Evolutionary conservation across 2,329 filamentous ascomycete genomes (phyloP).

Genomic region (Fusarium nematophilum): DNA sequence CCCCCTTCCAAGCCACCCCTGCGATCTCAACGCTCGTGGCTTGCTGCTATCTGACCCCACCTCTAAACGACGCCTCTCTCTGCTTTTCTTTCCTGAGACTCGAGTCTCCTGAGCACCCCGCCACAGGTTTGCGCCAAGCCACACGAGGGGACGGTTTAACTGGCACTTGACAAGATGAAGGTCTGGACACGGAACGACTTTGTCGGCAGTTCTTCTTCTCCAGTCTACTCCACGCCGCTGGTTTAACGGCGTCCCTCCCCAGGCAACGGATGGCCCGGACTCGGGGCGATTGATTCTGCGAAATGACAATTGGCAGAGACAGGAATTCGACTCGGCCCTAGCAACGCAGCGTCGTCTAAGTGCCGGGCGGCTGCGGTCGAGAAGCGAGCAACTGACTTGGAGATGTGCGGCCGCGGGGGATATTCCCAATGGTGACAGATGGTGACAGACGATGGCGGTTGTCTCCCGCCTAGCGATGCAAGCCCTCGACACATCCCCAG

Average conservation of each 20-base stretch:
- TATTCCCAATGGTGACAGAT: too few relatives aligned
- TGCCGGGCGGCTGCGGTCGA: too few relatives aligned
- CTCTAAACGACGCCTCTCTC: slow-evolving; percentile 16
- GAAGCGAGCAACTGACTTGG: too few relatives aligned
- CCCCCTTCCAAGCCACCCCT: slow-evolving; percentile 11
- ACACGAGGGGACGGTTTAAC: slow-evolving; percentile 1
- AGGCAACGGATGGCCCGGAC: slow-evolving; percentile 2
- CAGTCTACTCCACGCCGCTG: not conserved
- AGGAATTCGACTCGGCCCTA: too few relatives aligned
- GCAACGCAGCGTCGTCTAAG: too few relatives aligned
- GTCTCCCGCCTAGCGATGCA: slow-evolving; percentile 19
- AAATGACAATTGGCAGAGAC: too few relatives aligned
- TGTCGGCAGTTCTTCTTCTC: not conserved
- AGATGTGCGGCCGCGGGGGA: too few relatives aligned
- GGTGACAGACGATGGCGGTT: slow-evolving; percentile 30
- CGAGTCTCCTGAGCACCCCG: slow-evolving; percentile 2
- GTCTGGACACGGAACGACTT: slow-evolving; percentile 28
- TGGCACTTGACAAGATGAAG: slow-evolving; percentile 28
- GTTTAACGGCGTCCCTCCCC: slow-evolving; percentile 5
- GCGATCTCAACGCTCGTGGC: slow-evolving; percentile 38
- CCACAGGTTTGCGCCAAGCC: slow-evolving; percentile 11
- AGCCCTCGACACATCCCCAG: slow-evolving; percentile 30
- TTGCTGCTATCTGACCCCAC: slow-evolving; percentile 30
- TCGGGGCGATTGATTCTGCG: too few relatives aligned
- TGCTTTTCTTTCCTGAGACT: slow-evolving; percentile 16